Conservation (phyloP, 441 rosid genomes). For the Erodium chrysanthum region DNA sequence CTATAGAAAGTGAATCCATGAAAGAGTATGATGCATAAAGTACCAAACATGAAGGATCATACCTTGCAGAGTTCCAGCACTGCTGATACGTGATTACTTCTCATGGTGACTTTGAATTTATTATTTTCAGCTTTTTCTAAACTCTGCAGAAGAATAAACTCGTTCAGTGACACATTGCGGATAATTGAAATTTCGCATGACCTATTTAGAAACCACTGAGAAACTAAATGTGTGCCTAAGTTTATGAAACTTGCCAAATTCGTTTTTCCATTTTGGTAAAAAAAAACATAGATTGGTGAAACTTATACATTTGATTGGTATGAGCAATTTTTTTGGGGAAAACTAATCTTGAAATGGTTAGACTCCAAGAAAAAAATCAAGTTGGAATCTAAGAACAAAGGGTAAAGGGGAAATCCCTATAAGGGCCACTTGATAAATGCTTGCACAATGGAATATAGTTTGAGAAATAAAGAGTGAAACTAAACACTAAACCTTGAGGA, state of each 20-base stretch:
- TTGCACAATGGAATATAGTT: not conserved
- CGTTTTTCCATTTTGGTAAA: not conserved
- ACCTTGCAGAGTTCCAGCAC: slow-evolving; percentile 85
- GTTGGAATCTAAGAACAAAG: not conserved
- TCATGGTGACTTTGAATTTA: slow-evolving; percentile 55
- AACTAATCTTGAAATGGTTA: not conserved
- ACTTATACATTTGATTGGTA: not conserved
- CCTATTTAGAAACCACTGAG: slow-evolving; percentile 13
- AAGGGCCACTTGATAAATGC: not conserved
- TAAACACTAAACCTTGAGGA: slow-evolving; percentile 44
- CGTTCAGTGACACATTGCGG: slow-evolving; percentile 11
- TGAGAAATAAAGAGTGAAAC: not conserved
- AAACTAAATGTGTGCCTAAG: not conserved
- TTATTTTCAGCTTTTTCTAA: slow-evolving; percentile 56
- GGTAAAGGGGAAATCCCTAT: not conserved
- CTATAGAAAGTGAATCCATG: not conserved
- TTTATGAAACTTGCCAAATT: not conserved
- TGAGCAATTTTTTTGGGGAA: not conserved
- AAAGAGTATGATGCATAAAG: not conserved
- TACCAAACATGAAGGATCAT: slow-evolving; percentile 19
- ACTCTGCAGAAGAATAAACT: slow-evolving; percentile 39
- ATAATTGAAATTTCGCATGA: slow-evolving; percentile 14
- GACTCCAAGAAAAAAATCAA: not conserved
- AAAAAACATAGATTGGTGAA: not conserved
- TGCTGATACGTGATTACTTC: slow-evolving; percentile 53